These are phyloP conservation scores for Apiospora marii DNA, from an alignment of 2,329 filamentous ascomycete species.

Conservation along the genomic window DNA sequence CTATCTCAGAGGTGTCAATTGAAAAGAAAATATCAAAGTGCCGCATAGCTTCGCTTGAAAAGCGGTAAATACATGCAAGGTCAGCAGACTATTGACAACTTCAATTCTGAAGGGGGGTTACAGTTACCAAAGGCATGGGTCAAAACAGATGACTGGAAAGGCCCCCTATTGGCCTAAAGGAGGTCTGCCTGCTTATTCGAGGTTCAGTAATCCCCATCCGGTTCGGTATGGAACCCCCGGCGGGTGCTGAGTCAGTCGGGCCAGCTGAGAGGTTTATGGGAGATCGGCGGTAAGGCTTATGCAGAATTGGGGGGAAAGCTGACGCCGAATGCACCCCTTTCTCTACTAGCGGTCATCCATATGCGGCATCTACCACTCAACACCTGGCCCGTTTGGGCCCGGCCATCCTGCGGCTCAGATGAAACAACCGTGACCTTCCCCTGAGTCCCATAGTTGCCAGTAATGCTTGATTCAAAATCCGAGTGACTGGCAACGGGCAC, in stretches of 20 bases:
- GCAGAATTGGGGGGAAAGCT: neutral
- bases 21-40: neutral
- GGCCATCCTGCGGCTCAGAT: neutral
- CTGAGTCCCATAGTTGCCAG: neutral
- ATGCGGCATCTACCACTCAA: neutral
- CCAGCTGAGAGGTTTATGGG: neutral
- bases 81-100: neutral
- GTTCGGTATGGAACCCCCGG: neutral
- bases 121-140: neutral
- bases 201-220: neutral
- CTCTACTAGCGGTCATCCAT: too few relatives aligned
- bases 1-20: neutral
- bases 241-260: neutral
- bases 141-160: neutral
- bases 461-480: neutral
- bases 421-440: neutral
- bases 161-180: neutral
- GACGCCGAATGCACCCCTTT: neutral
- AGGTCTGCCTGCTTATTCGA: neutral
- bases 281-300: neutral
- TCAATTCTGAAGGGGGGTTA: neutral
- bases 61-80: neutral
- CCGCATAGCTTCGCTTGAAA: neutral
- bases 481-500: neutral
- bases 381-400: neutral